Base-by-base conservation (phyloP, 2,329 filamentous ascomycete species). In the Coniochaeta sp. region DNA sequence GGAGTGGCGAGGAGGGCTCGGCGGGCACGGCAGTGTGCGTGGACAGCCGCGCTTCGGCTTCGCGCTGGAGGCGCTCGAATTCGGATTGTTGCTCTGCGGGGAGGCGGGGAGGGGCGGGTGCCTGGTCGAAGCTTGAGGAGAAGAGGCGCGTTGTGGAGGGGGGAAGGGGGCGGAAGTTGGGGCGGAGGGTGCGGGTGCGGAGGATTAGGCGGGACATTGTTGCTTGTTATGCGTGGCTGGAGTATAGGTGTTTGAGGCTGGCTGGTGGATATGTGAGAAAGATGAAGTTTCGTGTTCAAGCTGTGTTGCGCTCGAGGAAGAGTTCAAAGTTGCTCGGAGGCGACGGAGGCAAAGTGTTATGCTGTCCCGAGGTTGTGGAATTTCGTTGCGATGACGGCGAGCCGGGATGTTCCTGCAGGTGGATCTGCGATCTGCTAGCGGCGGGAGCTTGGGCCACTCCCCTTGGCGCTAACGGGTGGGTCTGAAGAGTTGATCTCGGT, bases 41-140 rank as follows among this genome's bases (percentile, higher is more conserved):
- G 64, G 58, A 73, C 66, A 72, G 63, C 8, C 73, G 72, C 4
- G 72, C 72, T 56, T 74, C 65, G 52, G 79, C 79, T 30, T 70
- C 76, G 60, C 82, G 82, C 65, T 96, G 91, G 4, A 97, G 85
- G 38, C 84, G 79, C 70, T 96, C 91, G 67, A 94, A 96, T 58
- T 95, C 82, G 66, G 91, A 89, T 74, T 96, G 91, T 60, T 96
- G 86, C 68, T 89, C 84, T 61, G 90, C 84, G 6, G 92, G 90
- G 10, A 97, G 88, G 48, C 90, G 87, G 0, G 90, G 91, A 14
- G 94, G 94, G 7, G 89, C 72, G 22, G 92, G 89, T 12, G 75
- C 74, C 16, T 72, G 63, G 51, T 70, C 66, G 69, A 78, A 80
- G 56, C 71, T 58, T 60, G 71, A 67, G 58, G 63, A 62, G 57